phyloP scores from a whole-genome alignment of 257 asterid species.

The Petunia secreta region DNA sequence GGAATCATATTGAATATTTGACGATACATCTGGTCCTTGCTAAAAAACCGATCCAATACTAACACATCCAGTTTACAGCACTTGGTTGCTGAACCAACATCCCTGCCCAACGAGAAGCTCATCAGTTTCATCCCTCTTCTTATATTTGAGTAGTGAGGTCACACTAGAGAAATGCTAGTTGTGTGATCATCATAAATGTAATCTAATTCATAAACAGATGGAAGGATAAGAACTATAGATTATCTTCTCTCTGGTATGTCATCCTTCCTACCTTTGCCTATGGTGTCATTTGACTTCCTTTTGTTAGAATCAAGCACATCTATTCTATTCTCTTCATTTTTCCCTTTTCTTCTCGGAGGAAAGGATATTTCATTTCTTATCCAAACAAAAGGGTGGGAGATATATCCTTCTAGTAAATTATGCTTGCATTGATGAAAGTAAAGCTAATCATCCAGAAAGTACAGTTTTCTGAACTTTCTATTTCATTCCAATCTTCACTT shows the following conservation, averaged over 20 bases:
- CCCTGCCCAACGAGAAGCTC: background rate
- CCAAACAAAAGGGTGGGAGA: background rate
- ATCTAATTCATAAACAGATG: too few species aligned
- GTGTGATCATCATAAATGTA: background rate
- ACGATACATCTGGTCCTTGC: too few species aligned
- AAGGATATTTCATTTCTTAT: background rate
- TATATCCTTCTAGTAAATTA: background rate
- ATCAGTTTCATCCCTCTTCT: conserved; percentile 12
- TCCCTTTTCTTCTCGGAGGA: background rate
- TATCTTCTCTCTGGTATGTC: conserved; percentile 19
- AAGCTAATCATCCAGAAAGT: background rate
- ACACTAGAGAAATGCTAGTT: background rate
- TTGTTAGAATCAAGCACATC: background rate
- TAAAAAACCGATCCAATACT: too few species aligned
- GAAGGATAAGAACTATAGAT: background rate
- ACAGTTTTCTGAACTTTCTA: background rate
- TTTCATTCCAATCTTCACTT: too few species aligned
- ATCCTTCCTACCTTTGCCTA: background rate
- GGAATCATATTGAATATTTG: background rate
- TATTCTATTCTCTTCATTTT: background rate
- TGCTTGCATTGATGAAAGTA: background rate
- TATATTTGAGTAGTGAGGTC: too few species aligned
- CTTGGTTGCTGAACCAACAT: background rate
- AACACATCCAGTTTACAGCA: background rate
- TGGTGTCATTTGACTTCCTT: conserved; percentile 9